Conservation (phyloP, 352 stramenopile species). For the Globisporangium mamillatum region DNA sequence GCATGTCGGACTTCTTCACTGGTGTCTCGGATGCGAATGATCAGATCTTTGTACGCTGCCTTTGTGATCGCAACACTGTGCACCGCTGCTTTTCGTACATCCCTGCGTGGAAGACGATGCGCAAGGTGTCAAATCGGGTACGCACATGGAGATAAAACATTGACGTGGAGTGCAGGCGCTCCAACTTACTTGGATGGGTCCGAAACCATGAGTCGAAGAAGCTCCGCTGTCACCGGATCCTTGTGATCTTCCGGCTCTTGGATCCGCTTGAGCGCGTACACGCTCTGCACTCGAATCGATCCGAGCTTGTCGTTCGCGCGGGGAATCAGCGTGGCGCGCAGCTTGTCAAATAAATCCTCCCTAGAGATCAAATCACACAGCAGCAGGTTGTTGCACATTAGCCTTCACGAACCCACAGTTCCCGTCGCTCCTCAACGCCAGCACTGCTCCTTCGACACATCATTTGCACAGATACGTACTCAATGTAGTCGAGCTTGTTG, state of each 20-base stretch:
- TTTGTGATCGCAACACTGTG: slow-evolving; percentile 45
- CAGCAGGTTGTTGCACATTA: background rate
- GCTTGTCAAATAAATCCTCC: slow-evolving; percentile 29
- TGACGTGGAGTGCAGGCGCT: background rate
- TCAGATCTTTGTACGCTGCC: slow-evolving; percentile 45
- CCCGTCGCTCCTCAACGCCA: background rate
- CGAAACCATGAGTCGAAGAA: slow-evolving; percentile 60
- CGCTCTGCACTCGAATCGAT: slow-evolving; percentile 53
- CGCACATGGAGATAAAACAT: no score
- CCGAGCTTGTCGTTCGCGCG: slow-evolving; percentile 66
- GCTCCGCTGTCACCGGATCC: slow-evolving; percentile 41
- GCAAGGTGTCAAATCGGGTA: background rate
- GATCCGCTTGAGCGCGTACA: slow-evolving; percentile 58
- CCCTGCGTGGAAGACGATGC: slow-evolving; percentile 24
- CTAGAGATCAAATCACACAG: slow-evolving; percentile 20
- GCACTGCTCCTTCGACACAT: no score
- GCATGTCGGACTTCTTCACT: slow-evolving; percentile 64
- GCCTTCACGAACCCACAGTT: background rate
- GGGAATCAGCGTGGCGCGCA: slow-evolving; percentile 42
- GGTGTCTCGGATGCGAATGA: slow-evolving; percentile 75
- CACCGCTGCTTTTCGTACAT: slow-evolving; percentile 65
- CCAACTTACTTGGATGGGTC: slow-evolving; percentile 68
- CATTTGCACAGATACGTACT: slow-evolving; percentile 29
- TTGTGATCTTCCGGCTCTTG: slow-evolving; percentile 38
- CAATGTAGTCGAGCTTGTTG: slow-evolving; percentile 47